A percentile compares a stretch with the other conserved stretches of the same genome.
phyloP scores from a whole-genome alignment of 331 rosid species.

The Erythrophleum ivorense region DNA sequence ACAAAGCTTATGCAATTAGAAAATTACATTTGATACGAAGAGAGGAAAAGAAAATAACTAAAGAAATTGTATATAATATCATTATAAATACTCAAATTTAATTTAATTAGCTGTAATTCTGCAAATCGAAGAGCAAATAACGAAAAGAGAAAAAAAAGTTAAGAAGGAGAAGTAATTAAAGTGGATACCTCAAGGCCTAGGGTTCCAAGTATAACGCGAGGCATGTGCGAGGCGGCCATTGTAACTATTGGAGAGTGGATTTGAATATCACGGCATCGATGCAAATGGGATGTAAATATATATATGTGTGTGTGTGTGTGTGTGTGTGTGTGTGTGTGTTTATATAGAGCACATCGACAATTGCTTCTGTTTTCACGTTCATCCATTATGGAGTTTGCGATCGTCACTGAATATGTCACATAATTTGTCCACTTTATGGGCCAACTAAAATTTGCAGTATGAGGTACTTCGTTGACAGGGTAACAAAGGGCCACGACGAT shows the following conservation, averaged over 20 bases:
- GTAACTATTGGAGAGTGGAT: not conserved
- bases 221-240: constrained; percentile 24
- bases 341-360: no score
- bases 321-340: no score
- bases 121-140: not conserved
- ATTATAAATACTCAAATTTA: not conserved
- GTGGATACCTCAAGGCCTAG: constrained; percentile 51
- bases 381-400: no score
- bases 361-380: no score
- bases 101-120: no score
- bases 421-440: no score
- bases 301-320: not conserved
- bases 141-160: not conserved
- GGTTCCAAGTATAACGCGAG: constrained; percentile 48
- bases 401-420: no score
- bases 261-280: not conserved
- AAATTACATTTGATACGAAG: not conserved
- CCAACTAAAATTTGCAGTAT: no score
- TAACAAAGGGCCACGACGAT: no score
- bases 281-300: not conserved
- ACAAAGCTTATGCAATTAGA: no score
- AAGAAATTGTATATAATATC: not conserved
- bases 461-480: no score
- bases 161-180: not conserved
- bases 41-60: not conserved